Evolutionary conservation across 352 stramenopile species (phyloP).

Genomic region (Globisporangium cederbergense): DNA sequence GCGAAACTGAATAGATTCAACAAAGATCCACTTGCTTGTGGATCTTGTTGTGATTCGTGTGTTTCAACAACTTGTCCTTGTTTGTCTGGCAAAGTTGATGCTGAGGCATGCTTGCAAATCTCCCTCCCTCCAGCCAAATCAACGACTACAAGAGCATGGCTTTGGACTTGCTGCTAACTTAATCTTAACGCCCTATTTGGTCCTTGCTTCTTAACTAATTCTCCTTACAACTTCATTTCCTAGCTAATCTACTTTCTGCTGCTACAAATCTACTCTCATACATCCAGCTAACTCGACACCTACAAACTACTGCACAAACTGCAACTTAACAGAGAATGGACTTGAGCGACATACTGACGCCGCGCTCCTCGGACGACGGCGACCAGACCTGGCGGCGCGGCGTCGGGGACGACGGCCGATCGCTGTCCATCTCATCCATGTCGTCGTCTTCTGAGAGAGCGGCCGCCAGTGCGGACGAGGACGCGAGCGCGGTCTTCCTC

Average conservation of each 20-base stretch:
- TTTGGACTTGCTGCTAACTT: neutral
- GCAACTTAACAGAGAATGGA: conserved; percentile 62
- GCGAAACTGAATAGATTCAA: no score
- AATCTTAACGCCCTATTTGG: neutral
- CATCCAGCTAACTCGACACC: neutral
- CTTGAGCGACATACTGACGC: conserved; percentile 64
- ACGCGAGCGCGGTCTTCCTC: conserved; percentile 30
- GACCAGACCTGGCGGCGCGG: conserved; percentile 12
- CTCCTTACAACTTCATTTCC: neutral
- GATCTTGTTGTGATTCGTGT: neutral
- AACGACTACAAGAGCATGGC: no score
- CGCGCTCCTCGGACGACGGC: conserved; percentile 30
- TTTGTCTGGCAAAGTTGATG: no score
- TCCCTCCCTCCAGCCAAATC: neutral
- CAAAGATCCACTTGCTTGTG: neutral
- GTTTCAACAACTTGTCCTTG: neutral
- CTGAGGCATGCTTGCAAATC: no score
- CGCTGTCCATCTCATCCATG: conserved; percentile 14
- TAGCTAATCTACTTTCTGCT: neutral
- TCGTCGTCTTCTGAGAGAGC: conserved; percentile 37
- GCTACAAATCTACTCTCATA: neutral
- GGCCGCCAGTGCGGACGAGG: conserved; percentile 21
- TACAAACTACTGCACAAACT: neutral
- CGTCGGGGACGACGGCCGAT: conserved; percentile 8
- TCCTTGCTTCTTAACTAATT: neutral